Evolutionary conservation across 805 yeast genomes (phyloP).

Genomic region (Kurtzmaniella cleridarum): DNA sequence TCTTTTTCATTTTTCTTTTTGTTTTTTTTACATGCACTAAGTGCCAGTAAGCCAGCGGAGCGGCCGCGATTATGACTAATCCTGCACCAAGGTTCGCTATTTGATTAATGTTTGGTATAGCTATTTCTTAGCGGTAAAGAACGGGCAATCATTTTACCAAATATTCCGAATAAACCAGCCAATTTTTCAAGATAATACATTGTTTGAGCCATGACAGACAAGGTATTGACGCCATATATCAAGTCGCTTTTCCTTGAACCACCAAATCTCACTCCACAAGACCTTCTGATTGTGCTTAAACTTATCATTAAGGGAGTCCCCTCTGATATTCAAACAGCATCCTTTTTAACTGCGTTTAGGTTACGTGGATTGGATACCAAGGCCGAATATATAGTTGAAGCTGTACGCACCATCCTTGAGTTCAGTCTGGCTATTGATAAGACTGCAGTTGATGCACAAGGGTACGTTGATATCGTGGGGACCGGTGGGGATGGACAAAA

Average conservation of each 20-base stretch:
- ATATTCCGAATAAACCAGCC: too few species aligned
- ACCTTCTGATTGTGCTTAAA: conserved; percentile 58
- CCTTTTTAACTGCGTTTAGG: conserved; percentile 76
- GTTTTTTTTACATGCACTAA: too few species aligned
- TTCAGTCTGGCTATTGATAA: conserved; percentile 54
- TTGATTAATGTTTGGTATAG: too few species aligned
- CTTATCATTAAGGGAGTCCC: conserved; percentile 57
- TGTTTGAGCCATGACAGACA: conserved; percentile 7
- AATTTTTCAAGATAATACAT: too few species aligned
- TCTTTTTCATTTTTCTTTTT: too few species aligned
- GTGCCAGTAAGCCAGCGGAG: too few species aligned
- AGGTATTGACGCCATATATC: conserved; percentile 51
- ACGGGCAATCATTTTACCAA: too few species aligned
- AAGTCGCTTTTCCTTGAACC: conserved; percentile 59
- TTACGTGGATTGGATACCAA: conserved; percentile 72
- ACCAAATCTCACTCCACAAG: conserved; percentile 57
- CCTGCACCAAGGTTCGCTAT: too few species aligned
- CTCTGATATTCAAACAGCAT: conserved; percentile 64
- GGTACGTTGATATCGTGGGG: conserved; percentile 87
- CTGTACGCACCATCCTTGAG: conserved; percentile 68
- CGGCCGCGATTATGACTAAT: too few species aligned
- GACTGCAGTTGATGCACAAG: conserved; percentile 38
- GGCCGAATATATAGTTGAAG: conserved; percentile 79
- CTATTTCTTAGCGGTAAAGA: too few species aligned
- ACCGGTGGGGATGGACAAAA: conserved; percentile 99